Conservation (phyloP, 345 rosid genomes). For the Durio zibethinus region DNA sequence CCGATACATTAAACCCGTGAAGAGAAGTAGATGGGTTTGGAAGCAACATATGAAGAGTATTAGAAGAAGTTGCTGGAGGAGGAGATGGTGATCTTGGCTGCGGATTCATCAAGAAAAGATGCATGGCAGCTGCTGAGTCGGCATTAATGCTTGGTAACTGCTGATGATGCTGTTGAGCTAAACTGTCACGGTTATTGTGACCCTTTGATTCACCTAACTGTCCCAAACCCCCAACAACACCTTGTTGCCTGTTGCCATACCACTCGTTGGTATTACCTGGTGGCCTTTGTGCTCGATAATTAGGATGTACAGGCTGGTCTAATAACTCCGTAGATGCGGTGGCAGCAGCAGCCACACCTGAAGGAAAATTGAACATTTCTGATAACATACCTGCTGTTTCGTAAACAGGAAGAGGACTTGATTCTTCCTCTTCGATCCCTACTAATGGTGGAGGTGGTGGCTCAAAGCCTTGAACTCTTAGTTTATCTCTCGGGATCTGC, state of each 20-base stretch:
- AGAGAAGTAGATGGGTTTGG: constrained; percentile 62
- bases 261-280: constrained; percentile 32
- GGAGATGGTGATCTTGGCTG: constrained; percentile 74
- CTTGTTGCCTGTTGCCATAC: constrained; percentile 45
- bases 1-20: constrained; percentile 38
- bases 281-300: constrained; percentile 23
- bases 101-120: constrained; percentile 86
- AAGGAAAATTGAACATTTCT: constrained; percentile 84
- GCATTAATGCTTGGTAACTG: constrained; percentile 69
- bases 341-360: constrained; percentile 33
- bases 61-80: constrained; percentile 42
- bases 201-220: constrained; percentile 33
- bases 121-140: constrained; percentile 84
- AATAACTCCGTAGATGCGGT: constrained; percentile 37
- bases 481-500: constrained; percentile 72
- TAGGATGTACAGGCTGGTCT: constrained; percentile 28
- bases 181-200: constrained; percentile 28
- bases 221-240: constrained; percentile 29
- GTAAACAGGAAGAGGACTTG: constrained; percentile 52
- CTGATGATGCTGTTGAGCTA: constrained; percentile 39
- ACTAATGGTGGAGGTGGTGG: constrained; percentile 43
- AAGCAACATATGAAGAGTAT: constrained; percentile 85
- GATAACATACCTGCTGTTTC: constrained; percentile 88
- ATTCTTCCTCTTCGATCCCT: constrained; percentile 53
- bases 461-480: constrained; percentile 43